These are phyloP conservation scores for Auricularia heimuer DNA, from an alignment of 768 basidiomycete species.

Conservation along the genomic window DNA sequence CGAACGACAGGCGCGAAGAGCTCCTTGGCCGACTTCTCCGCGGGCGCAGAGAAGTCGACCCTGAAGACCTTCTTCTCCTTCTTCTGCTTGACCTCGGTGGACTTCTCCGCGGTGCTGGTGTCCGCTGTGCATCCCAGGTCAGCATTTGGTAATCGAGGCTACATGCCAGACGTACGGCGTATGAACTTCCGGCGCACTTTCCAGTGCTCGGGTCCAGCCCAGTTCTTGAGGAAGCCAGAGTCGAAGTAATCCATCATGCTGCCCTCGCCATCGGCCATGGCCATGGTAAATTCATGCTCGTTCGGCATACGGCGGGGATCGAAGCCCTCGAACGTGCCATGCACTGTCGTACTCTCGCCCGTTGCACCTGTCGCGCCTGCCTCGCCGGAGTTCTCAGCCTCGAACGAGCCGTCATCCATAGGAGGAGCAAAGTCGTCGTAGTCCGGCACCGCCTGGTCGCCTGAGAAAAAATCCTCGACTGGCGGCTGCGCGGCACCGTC, in stretches of 20 bases:
- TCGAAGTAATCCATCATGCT: conserved; percentile 85
- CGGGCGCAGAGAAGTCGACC: conserved; percentile 64
- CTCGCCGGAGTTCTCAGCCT: conserved; percentile 34
- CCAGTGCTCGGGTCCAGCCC: conserved; percentile 99
- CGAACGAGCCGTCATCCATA: conserved; percentile 15
- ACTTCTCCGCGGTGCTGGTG: conserved; percentile 76
- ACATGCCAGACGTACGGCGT: neutral
- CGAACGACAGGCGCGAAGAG: conserved; percentile 72
- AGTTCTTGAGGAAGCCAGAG: conserved; percentile 76
- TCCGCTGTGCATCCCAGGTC: conserved; percentile 82
- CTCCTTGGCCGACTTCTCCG: conserved; percentile 54
- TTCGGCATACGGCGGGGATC: conserved; percentile 74
- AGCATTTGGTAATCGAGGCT: neutral
- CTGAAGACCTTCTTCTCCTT: conserved; percentile 77
- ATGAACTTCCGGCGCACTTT: conserved; percentile 40
- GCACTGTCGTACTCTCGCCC: conserved; percentile 25
- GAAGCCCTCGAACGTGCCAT: conserved; percentile 59
- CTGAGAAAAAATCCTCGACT: conserved; percentile 60
- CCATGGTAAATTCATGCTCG: conserved; percentile 75
- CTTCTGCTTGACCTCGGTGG: conserved; percentile 99
- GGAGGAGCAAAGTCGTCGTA: conserved; percentile 25
- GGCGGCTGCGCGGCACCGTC: conserved; percentile 11
- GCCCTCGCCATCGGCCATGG: conserved; percentile 59
- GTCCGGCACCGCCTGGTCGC: conserved; percentile 45
- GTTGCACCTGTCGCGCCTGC: conserved; percentile 34